phyloP scores from a whole-genome alignment of 2,329 filamentous ascomycete species.

The Aspergillus sp. region DNA sequence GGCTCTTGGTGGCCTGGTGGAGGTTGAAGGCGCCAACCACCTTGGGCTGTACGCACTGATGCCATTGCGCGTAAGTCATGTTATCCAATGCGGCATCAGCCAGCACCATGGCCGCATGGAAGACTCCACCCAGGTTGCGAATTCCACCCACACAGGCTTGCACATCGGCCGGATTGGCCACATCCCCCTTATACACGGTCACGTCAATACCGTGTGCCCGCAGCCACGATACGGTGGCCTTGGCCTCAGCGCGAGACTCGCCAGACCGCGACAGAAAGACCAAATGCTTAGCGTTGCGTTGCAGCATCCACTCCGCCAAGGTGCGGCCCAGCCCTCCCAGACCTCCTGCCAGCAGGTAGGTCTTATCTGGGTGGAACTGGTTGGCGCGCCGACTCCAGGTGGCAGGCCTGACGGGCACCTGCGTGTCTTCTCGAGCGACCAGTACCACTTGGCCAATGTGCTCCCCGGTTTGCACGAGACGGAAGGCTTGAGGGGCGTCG shows the following conservation, averaged over 20 bases:
- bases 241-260: neutral
- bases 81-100: neutral
- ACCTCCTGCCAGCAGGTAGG: neutral
- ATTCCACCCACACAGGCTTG: neutral
- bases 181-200: neutral
- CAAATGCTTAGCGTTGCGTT: neutral
- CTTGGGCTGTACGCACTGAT: neutral
- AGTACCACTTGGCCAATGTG: neutral
- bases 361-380: neutral
- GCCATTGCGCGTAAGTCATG: neutral
- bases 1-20: neutral
- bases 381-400: neutral
- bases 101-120: neutral
- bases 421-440: neutral
- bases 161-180: neutral
- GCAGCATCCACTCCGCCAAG: neutral
- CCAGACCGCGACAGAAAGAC: neutral
- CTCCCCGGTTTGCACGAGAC: neutral
- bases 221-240: neutral
- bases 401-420: neutral
- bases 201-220: neutral
- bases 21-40: neutral
- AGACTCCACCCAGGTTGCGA: neutral
- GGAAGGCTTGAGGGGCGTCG: neutral
- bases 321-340: neutral